A percentile compares a stretch with the other conserved stretches of the same genome.
Evolutionary conservation across 1,284 basidiomycete species (phyloP).

Genomic region (Cutaneotrichosporon arboriforme): DNA sequence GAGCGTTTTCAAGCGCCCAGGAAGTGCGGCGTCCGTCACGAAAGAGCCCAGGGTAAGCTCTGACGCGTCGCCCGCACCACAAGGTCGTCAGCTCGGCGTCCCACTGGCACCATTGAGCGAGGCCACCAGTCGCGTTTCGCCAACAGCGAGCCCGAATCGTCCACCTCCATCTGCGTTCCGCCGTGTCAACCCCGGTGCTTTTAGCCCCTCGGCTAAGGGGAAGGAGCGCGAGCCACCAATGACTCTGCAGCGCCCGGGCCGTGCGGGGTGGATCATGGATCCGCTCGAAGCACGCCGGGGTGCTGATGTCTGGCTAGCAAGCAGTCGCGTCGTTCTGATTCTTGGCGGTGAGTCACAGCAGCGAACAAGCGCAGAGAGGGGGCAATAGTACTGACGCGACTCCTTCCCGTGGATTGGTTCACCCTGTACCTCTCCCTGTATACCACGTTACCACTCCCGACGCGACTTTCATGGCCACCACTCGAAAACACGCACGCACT

Average conservation of each 20-base stretch:
- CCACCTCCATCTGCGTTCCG: constrained; percentile 15
- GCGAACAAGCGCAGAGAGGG: neutral
- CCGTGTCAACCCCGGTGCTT: neutral
- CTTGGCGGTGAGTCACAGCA: constrained; percentile 27
- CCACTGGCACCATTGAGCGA: constrained; percentile 5
- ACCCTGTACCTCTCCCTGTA: neutral
- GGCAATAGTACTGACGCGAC: neutral
- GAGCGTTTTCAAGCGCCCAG: neutral
- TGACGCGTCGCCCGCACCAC: too few species aligned
- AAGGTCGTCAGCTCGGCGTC: neutral
- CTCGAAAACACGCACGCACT: too few species aligned
- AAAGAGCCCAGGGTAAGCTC: neutral
- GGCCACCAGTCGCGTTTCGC: too few species aligned
- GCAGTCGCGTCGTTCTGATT: constrained; percentile 28
- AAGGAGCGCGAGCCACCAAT: constrained; percentile 7
- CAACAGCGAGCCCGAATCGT: neutral
- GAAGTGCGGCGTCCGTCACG: too few species aligned
- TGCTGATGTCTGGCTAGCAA: constrained; percentile 24
- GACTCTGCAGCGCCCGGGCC: constrained; percentile 4
- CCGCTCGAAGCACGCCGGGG: constrained; percentile 22
- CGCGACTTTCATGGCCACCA: too few species aligned
- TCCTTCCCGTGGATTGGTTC: neutral
- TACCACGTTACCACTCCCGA: too few species aligned
- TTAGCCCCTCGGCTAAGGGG: constrained; percentile 4
- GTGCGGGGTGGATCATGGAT: constrained; percentile 32